These are phyloP conservation scores for Talaromyces funiculosus DNA, from an alignment of 2,329 filamentous ascomycete genomes.

Conservation along the genomic window DNA sequence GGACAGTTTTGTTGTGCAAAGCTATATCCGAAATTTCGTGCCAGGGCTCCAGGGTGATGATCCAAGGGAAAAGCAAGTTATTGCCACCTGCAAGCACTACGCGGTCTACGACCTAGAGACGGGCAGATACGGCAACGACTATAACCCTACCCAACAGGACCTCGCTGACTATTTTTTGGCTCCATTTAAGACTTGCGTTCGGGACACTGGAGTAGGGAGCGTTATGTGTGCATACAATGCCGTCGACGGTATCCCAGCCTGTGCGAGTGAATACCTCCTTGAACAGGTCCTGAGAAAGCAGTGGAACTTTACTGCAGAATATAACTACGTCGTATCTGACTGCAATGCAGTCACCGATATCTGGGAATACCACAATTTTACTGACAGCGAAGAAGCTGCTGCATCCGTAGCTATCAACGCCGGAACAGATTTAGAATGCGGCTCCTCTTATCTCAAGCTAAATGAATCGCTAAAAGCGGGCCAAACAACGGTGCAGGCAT, in stretches of 20 bases:
- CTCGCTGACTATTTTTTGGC: constrained; percentile 61
- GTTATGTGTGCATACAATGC: constrained; percentile 59
- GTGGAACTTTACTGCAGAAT: constrained; percentile 56
- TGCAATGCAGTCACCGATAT: constrained; percentile 58
- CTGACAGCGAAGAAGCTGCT: constrained; percentile 36
- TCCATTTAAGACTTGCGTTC: constrained; percentile 57
- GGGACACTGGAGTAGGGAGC: constrained; percentile 50
- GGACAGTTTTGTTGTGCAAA: constrained; percentile 44
- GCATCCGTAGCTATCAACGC: constrained; percentile 44
- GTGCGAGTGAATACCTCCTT: constrained; percentile 56
- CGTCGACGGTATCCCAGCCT: constrained; percentile 59
- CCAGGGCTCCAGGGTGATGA: constrained; percentile 45
- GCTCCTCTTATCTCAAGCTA: constrained; percentile 37
- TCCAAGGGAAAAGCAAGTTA: constrained; percentile 31
- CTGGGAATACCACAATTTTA: constrained; percentile 47
- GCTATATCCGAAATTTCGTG: constrained; percentile 46
- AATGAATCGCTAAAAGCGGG: constrained; percentile 36
- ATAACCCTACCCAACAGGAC: constrained; percentile 53
- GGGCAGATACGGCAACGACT: constrained; percentile 47
- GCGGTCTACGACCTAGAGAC: constrained; percentile 51
- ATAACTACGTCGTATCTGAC: constrained; percentile 56
- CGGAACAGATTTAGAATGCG: constrained; percentile 48
- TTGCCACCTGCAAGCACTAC: constrained; percentile 55
- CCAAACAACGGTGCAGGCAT: constrained; percentile 35
- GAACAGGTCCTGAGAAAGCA: constrained; percentile 57